Conservation (phyloP, 2,329 filamentous ascomycete species). For the Monosporascus sp. region DNA sequence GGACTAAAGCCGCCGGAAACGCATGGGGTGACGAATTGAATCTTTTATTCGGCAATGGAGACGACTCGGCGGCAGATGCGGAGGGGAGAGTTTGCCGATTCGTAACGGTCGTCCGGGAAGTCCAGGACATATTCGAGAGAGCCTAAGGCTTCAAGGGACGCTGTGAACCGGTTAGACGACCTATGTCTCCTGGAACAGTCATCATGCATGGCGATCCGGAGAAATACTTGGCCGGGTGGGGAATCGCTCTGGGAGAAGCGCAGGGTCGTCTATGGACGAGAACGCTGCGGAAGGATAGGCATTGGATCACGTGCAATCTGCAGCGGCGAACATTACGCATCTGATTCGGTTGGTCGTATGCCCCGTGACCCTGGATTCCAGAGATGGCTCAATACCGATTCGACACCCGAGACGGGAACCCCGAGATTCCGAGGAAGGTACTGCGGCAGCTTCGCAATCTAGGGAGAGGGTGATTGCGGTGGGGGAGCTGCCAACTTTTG, state of each 20-base stretch:
- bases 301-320: too few species aligned
- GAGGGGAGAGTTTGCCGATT: conserved; percentile 1
- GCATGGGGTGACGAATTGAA: conserved; percentile 23
- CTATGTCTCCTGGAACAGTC: neutral
- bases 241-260: too few species aligned
- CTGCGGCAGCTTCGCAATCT: conserved; percentile 5
- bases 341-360: too few species aligned
- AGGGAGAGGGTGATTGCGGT: conserved; percentile 8
- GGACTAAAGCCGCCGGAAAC: conserved; percentile 12
- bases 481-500: conserved; percentile 35
- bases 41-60: conserved; percentile 12
- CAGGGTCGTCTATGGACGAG: too few species aligned
- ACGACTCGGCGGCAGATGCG: neutral
- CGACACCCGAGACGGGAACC: neutral
- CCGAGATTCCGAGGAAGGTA: neutral
- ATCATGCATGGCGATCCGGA: neutral
- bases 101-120: conserved; percentile 4
- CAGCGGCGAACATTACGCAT: too few species aligned
- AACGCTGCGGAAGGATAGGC: too few species aligned
- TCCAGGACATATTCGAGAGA: conserved; percentile 1
- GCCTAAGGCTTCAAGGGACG: neutral
- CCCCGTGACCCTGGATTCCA: too few species aligned
- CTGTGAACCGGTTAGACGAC: neutral
- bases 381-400: too few species aligned
- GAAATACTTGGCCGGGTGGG: too few species aligned